phyloP scores from a whole-genome alignment of 148 eudicot genomes.

The Dysphania ambrosioides region DNA sequence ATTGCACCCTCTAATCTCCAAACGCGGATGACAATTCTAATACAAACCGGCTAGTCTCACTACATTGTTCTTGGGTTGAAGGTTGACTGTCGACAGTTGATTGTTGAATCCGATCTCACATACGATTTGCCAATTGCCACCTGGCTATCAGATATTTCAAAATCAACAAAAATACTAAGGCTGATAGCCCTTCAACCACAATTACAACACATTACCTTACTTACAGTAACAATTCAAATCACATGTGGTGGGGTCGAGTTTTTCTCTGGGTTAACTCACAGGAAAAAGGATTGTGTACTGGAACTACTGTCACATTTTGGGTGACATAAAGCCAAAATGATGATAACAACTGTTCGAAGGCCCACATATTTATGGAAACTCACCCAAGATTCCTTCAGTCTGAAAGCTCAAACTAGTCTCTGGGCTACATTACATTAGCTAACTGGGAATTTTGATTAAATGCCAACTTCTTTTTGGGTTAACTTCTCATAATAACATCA shows the following conservation, averaged over 20 bases:
- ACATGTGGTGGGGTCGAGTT: conserved; percentile 31
- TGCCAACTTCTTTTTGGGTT: not conserved
- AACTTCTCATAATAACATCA: not conserved
- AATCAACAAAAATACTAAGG: no score
- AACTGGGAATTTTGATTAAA: not conserved
- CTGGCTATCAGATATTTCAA: no score
- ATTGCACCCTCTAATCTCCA: no score
- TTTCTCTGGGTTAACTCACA: not conserved
- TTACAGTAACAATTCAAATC: conserved; percentile 14
- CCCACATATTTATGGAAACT: conserved; percentile 27
- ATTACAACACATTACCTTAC: not conserved
- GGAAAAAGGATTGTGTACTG: not conserved
- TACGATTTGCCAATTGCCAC: no score
- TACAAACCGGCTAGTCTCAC: no score
- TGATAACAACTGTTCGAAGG: conserved; percentile 26
- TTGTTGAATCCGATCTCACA: no score
- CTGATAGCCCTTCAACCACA: not conserved
- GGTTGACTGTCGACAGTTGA: no score
- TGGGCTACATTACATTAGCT: not conserved
- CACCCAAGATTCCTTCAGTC: conserved; percentile 25
- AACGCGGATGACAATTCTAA: no score
- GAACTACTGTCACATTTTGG: conserved; percentile 25
- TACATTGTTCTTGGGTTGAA: no score
- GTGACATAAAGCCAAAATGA: conserved; percentile 27
- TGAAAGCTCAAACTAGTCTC: not conserved